Base-by-base conservation (phyloP, 768 basidiomycete genomes). In the Lyophyllum atratum region DNA sequence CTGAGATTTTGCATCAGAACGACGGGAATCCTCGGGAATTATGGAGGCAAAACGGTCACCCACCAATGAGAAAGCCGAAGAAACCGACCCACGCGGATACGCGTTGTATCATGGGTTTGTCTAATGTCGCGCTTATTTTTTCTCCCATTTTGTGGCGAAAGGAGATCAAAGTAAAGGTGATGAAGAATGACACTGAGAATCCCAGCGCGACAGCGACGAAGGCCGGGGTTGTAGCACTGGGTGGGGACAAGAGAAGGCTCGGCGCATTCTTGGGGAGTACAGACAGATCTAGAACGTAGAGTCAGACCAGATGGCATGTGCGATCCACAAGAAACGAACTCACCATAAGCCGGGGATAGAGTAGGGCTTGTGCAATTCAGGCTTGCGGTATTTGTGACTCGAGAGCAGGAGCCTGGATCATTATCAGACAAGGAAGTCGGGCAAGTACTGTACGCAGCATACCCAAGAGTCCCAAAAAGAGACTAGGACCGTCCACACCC, bases 11-110 rank as follows among this genome's bases (percentile, higher is more conserved):
- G 14, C 58, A 47, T 31, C 47, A 29, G 49, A 7, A 39, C 40
- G 55, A 37, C 31, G 59, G 15, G 31, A 44, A 17, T n/a, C 43
- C 22, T 21, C 31, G 59, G 15, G 31, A 44, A 17, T n/a, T 45
- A 25, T 21, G n/a, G 12, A 33, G 47, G 15, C 17, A 37, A n/a
- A 14, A n/a, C 14, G 40, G 22, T 42, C 29, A 66, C 76, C 29
- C 58, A 85, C 90, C 90, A 44, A 88, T 80, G 64, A 91, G 74
- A 69, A 90, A 92, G n/a, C 88, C 87, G 56, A 86, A 76, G 45
- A 92, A 77, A 4, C 90, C 90, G 59, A 90, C 76, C 88, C 90
- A 92, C 14, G 89, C 86, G 11, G 85, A 84, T 17, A 72, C 59
- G 21, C 79, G 79, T 56, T 89, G 87, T 12, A 87, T 61, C 31